Percentiles rank a stretch among this genome's conserved stretches.
phyloP scores from a whole-genome alignment of 2,329 filamentous ascomycete genomes.

The Talaromyces piceae region DNA sequence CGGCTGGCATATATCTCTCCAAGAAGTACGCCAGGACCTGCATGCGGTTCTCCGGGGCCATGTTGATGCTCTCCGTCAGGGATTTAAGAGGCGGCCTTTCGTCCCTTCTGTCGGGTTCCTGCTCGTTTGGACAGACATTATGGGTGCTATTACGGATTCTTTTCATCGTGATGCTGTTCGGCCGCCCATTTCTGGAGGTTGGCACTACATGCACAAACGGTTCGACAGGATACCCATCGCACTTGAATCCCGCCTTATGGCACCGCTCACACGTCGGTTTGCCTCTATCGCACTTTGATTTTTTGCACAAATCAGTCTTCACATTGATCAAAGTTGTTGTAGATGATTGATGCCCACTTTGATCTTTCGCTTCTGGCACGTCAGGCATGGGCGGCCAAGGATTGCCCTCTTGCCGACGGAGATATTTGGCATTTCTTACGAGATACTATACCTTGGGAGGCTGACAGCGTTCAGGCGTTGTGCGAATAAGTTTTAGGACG shows the following conservation, averaged over 20 bases:
- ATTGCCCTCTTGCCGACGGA: conserved; percentile 7
- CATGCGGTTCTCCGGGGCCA: conserved; percentile 10
- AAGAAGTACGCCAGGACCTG: conserved; percentile 10
- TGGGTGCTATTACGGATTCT: not conserved
- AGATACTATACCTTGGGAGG: not conserved
- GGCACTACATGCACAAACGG: conserved; percentile 10
- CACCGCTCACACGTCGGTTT: conserved; percentile 10
- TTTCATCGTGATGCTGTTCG: conserved; percentile 5
- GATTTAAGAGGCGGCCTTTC: too few relatives aligned
- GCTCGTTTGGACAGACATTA: not conserved
- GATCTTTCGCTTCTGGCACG: conserved; percentile 10
- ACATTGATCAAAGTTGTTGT: not conserved
- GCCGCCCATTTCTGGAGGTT: not conserved
- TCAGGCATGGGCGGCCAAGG: conserved; percentile 10
- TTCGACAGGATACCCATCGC: conserved; percentile 8
- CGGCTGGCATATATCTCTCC: conserved; percentile 9
- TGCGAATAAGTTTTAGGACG: not conserved
- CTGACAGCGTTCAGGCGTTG: not conserved
- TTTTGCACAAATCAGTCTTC: not conserved
- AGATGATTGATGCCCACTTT: conserved; percentile 1
- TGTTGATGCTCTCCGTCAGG: conserved; percentile 1
- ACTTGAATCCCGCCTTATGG: conserved; percentile 7
- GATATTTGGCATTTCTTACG: conserved; percentile 8
- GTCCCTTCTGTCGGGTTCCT: not conserved
- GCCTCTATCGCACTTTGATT: conserved; percentile 9